phyloP scores from a whole-genome alignment of 768 basidiomycete genomes.

The Guyanaporus albipodus region DNA sequence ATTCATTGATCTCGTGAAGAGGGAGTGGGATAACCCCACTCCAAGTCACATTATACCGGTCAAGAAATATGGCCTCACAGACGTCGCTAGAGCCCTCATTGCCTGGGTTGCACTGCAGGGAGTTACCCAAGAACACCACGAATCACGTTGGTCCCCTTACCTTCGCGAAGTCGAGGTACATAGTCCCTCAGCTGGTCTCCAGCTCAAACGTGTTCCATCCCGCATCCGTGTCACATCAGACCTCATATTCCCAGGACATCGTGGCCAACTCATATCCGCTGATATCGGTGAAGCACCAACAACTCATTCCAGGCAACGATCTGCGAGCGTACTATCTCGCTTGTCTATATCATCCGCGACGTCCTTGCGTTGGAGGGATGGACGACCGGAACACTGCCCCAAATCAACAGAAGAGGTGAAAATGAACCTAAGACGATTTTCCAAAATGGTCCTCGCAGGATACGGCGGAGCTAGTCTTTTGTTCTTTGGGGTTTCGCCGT shows the following conservation, averaged over 20 bases:
- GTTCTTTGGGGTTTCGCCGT: slow-evolving; percentile 67
- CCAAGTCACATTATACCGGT: slow-evolving; percentile 51
- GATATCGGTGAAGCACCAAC: slow-evolving; percentile 66
- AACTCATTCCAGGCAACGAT: slow-evolving; percentile 30
- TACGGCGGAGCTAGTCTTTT: slow-evolving; percentile 80
- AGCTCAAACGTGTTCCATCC: slow-evolving; percentile 39
- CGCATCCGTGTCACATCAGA: slow-evolving; percentile 71
- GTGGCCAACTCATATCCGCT: slow-evolving; percentile 75
- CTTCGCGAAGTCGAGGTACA: slow-evolving; percentile 65
- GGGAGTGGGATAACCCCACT: slow-evolving; percentile 65
- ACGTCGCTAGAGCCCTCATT: slow-evolving; percentile 65
- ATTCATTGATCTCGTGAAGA: slow-evolving; percentile 74
- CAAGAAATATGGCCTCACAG: slow-evolving; percentile 58
- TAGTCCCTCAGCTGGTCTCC: slow-evolving; percentile 35
- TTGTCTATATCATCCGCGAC: slow-evolving; percentile 28
- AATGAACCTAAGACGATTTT: slow-evolving; percentile 68
- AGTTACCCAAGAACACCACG: slow-evolving; percentile 78
- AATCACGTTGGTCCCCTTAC: slow-evolving; percentile 61
- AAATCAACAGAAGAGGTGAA: slow-evolving; percentile 52
- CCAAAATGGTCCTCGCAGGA: slow-evolving; percentile 79
- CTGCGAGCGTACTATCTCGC: slow-evolving; percentile 24
- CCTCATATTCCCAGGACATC: slow-evolving; percentile 58
- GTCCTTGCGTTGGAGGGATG: slow-evolving; percentile 23
- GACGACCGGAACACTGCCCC: slow-evolving; percentile 18
- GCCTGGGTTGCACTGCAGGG: slow-evolving; percentile 81